Evolutionary conservation across 805 yeast species (phyloP), one percentile per base, ranked within the genome.

Genomic region (Saccharomyces mikatae): DNA sequence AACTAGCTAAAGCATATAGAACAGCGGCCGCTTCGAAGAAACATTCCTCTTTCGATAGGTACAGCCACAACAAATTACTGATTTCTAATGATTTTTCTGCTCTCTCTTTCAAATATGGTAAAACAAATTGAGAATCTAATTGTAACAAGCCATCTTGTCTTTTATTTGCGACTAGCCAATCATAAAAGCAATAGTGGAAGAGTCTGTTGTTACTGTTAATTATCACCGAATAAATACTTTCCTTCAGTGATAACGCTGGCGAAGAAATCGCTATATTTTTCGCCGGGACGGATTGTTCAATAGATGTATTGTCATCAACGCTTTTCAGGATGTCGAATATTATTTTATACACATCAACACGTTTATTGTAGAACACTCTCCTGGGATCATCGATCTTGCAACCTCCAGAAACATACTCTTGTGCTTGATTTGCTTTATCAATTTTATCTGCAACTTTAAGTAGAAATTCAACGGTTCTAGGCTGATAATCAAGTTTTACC

Each of bases 131-230:
- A 0, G 97, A 87, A 52, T 87, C 85, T 56, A 90, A 79, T 48
- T 84, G 88, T 55, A 91, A 74, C 41, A 91, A 73, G 56, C 87
- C 80, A 54, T 86, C 91, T 56, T 87, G 84, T 21, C 82, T 79
- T 5, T 87, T 91, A 63, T 87, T 87, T 47, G 75, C 71, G 41
- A 89, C 83, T 61, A 88, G 84, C 97, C 97, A 92, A 67, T 87
- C 89, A 69, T 92, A 91, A 59, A 91, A 81, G 57, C 87, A 87
- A 71, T 83, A 88, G 59, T 92, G 97, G 77, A 92, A 92, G 8
- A 81, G 69, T 61, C 83, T 86, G 65, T 92, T 97, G 47, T 79
- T 76, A 51, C 84, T 82, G 17, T 80, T 79, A 63, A 89, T 81
- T 56, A 94, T 87, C 13, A 84, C 76, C 9, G 80, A 79, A 67